Conservation (phyloP, 306 rosid genomes). For the Trichosanthes cucumerina region DNA sequence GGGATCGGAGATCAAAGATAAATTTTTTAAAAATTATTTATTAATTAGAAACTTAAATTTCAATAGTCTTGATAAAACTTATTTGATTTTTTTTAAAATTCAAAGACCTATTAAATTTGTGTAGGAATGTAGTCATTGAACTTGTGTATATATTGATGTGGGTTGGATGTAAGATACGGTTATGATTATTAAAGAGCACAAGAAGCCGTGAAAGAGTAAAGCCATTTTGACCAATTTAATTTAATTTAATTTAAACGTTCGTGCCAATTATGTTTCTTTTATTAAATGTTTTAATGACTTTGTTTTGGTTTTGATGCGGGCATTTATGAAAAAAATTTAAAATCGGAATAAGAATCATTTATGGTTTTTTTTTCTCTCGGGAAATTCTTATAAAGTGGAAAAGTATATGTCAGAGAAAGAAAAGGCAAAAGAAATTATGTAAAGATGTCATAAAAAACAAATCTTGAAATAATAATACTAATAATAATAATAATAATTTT, state of each 20-base stretch:
- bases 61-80: no score
- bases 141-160: background rate
- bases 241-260: background rate
- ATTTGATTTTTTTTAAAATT: no score
- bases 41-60: no score
- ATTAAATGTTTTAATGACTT: background rate
- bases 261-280: background rate
- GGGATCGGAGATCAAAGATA: no score
- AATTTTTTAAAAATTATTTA: no score
- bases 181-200: slow-evolving; percentile 1
- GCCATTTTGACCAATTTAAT: background rate
- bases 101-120: no score
- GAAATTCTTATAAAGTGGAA: background rate
- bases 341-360: background rate
- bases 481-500: background rate
- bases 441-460: background rate
- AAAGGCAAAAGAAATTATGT: background rate
- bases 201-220: background rate
- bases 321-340: background rate
- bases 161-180: background rate
- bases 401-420: background rate
- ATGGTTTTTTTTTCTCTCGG: background rate
- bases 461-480: background rate
- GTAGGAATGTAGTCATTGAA: background rate
- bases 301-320: background rate